Conservation (phyloP, 2,329 filamentous ascomycete genomes). For the Clonostachys rosea region DNA sequence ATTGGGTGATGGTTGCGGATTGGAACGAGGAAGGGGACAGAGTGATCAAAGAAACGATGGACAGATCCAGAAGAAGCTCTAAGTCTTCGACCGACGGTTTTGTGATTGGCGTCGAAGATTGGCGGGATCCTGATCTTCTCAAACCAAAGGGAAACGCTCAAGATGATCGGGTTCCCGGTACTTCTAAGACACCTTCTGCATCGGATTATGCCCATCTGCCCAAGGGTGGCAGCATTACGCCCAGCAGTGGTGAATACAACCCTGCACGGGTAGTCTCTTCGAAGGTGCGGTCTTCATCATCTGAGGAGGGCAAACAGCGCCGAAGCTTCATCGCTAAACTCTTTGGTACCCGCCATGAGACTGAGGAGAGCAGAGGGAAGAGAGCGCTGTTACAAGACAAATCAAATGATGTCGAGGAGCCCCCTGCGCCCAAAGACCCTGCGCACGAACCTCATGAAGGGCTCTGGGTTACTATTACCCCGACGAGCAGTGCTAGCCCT, state of each 20-base stretch:
- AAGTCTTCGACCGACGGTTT: slow-evolving; percentile 46
- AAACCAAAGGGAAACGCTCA: background rate
- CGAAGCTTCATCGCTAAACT: slow-evolving; percentile 37
- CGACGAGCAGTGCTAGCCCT: slow-evolving; percentile 81
- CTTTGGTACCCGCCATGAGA: slow-evolving; percentile 39
- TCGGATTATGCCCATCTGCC: no score
- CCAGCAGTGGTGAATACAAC: no score
- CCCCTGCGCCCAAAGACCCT: slow-evolving; percentile 8
- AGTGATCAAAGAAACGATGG: slow-evolving; percentile 31
- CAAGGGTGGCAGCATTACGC: no score
- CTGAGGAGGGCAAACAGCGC: slow-evolving; percentile 4
- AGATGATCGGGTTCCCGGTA: background rate
- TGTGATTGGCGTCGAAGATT: slow-evolving; percentile 81
- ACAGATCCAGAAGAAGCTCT: slow-evolving; percentile 14
- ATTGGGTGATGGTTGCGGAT: slow-evolving; percentile 68
- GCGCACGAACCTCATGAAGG: slow-evolving; percentile 51
- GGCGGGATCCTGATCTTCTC: slow-evolving; percentile 66
- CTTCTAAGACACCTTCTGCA: no score
- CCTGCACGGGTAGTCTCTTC: no score
- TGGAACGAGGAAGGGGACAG: slow-evolving; percentile 48
- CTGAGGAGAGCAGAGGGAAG: no score
- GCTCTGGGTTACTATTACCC: slow-evolving; percentile 94
- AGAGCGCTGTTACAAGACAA: no score
- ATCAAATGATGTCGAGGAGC: slow-evolving; percentile 4
- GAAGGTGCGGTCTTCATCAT: no score